Evolutionary conservation across 1,139 yeast genomes (phyloP).

Genomic region (Candida tropicalis): DNA sequence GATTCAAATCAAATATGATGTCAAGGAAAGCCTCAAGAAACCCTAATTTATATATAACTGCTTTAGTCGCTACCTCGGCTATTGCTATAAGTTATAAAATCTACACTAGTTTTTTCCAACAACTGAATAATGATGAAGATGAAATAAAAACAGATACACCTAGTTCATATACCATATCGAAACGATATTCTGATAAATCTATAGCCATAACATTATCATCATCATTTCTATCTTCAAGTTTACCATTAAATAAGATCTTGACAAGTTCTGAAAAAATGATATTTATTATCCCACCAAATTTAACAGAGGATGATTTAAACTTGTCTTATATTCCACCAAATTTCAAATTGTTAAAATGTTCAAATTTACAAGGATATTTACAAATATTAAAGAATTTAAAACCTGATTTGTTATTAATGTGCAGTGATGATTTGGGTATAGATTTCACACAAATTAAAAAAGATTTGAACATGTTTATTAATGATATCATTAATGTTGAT

Average conservation of each 20-base stretch:
- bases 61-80: constrained; percentile 40
- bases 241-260: constrained; percentile 45
- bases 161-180: constrained; percentile 16
- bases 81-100: constrained; percentile 39
- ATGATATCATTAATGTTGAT: constrained; percentile 39
- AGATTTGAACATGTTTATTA: constrained; percentile 43
- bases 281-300: constrained; percentile 51
- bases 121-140: constrained; percentile 8
- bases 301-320: constrained; percentile 44
- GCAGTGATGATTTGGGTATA: constrained; percentile 49
- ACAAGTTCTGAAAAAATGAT: constrained; percentile 41
- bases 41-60: constrained; percentile 38
- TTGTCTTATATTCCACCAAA: constrained; percentile 33
- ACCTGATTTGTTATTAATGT: constrained; percentile 46
- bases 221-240: constrained; percentile 39
- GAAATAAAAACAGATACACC: constrained; percentile 2
- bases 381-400: constrained; percentile 43
- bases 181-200: constrained; percentile 34
- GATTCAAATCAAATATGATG: constrained; percentile 5
- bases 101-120: constrained; percentile 25
- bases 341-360: constrained; percentile 45
- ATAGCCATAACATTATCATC: constrained; percentile 50
- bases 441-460: constrained; percentile 28
- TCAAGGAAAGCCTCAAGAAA: constrained; percentile 23
- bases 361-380: constrained; percentile 46